These are phyloP conservation scores for Malus hybrid DNA, from an alignment of 331 rosid species.

Conservation along the genomic window DNA sequence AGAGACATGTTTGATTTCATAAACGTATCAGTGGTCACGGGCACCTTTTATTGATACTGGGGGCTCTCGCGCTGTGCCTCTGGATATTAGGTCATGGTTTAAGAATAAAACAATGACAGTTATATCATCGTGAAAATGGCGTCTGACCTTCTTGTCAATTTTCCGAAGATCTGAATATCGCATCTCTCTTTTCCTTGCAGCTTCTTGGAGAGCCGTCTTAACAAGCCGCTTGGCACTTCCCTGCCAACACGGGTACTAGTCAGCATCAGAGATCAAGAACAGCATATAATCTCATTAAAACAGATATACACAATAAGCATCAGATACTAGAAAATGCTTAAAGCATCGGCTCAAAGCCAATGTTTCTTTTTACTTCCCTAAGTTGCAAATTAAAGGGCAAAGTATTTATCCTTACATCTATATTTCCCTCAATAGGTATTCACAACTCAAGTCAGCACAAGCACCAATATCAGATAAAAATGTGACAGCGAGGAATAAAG, in stretches of 20 bases:
- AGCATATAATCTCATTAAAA: neutral
- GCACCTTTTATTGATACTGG: conserved; percentile 58
- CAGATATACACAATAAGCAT: neutral
- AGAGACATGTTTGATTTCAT: conserved; percentile 14
- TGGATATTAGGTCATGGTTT: conserved; percentile 65
- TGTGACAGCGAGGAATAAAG: neutral
- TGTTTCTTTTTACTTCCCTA: neutral
- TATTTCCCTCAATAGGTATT: neutral
- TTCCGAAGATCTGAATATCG: conserved; percentile 66
- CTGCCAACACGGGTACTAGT: conserved; percentile 35
- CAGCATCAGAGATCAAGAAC: neutral
- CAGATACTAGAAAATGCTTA: neutral
- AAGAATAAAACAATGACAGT: conserved; percentile 82
- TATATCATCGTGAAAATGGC: conserved; percentile 85
- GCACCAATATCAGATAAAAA: neutral
- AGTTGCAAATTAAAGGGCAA: neutral
- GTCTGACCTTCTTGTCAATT: conserved; percentile 79
- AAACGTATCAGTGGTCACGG: conserved; percentile 23
- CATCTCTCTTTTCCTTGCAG: conserved; percentile 81
- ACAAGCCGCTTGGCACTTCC: conserved; percentile 88
- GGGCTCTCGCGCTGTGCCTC: conserved; percentile 38
- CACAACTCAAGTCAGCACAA: neutral
- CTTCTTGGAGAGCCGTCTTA: conserved; percentile 87
- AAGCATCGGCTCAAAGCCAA: neutral
- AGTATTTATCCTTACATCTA: neutral